Evolutionary conservation across 1,284 basidiomycete genomes (phyloP), one percentile per base, ranked within the genome.

Genomic region (Amylostereum areolatum): DNA sequence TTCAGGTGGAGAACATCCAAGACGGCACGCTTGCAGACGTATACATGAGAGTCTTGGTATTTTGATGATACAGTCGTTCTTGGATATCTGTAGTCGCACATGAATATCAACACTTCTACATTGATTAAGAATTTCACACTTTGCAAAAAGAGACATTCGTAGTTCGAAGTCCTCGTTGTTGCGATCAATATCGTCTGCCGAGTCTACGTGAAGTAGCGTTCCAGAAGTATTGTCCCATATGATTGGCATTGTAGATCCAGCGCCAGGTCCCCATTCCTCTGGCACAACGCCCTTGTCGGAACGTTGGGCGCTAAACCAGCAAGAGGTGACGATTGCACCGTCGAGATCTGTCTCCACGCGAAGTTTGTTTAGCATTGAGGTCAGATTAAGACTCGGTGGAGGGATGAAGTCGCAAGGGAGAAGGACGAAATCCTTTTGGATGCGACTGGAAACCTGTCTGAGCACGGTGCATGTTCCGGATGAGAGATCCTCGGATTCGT

Each of bases 351-450:
- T 65, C 64, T 90, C 80, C 2, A 80, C 74, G 32, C 94, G 80
- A 66, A 95, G 95, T 59, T 83, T 85, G 67, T 97, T 85, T 33
- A 97, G 71, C 1, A 97, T 67, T 0, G 69, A 72, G 30, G 78
- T 77, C 24, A 97, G 76, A 5, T 87, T 74, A 28, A 96, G 74
- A 0, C 78, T 69, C 1, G 83, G 72, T 0, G 91, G 86, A 8
- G 92, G 84, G 18, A 93, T 77, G 48, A 97, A 87, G 66, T 97
- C 94, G 65, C 92, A 96, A 2, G 94, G 89, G 1, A 96, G 75
- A n/a, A 97, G 66, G 37, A 97, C 78, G 65, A 97, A 93, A 66
- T 97, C 94, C 59, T 83, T 78, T 50, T 76, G 71, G 52, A 91
- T 89, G 44, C 83, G 80, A 45, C 61, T 66, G 2, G 85, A 73